phyloP scores from a whole-genome alignment of 2,329 filamentous ascomycete genomes.

The Sporothrix mexicana region DNA sequence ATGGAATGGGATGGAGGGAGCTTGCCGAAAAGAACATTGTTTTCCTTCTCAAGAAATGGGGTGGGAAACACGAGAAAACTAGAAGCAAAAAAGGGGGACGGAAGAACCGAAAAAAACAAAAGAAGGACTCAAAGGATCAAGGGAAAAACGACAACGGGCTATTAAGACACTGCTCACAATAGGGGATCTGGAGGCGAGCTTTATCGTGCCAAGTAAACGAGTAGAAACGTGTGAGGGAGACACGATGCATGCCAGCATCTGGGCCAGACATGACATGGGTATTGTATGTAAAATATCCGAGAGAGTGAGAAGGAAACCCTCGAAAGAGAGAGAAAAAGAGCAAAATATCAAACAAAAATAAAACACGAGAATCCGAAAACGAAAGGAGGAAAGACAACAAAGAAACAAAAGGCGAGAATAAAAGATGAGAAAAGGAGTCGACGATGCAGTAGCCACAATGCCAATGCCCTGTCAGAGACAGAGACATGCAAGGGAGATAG shows the following conservation, averaged over 20 bases:
- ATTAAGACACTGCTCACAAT: neutral
- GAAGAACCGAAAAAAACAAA: neutral
- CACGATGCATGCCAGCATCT: neutral
- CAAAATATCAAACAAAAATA: neutral
- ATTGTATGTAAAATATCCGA: neutral
- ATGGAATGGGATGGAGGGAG: neutral
- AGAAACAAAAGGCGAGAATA: neutral
- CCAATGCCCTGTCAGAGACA: neutral
- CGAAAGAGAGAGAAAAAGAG: neutral
- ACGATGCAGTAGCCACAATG: neutral
- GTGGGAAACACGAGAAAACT: neutral
- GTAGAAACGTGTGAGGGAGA: conserved; percentile 17
- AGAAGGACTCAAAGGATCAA: neutral
- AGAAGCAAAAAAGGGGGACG: neutral
- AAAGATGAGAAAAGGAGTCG: neutral
- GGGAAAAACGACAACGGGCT: neutral
- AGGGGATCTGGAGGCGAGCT: conserved; percentile 19
- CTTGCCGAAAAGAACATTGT: neutral
- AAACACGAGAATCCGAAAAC: conserved; percentile 1
- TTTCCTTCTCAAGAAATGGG: neutral
- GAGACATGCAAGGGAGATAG: conserved; percentile 21
- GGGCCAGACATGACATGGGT: neutral
- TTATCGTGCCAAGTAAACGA: conserved; percentile 18
- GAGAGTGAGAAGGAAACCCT: too few species aligned
- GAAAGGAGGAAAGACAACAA: neutral